Evolutionary conservation across 1,139 yeast genomes (phyloP).

Genomic region (Protomyces pachydermus): DNA sequence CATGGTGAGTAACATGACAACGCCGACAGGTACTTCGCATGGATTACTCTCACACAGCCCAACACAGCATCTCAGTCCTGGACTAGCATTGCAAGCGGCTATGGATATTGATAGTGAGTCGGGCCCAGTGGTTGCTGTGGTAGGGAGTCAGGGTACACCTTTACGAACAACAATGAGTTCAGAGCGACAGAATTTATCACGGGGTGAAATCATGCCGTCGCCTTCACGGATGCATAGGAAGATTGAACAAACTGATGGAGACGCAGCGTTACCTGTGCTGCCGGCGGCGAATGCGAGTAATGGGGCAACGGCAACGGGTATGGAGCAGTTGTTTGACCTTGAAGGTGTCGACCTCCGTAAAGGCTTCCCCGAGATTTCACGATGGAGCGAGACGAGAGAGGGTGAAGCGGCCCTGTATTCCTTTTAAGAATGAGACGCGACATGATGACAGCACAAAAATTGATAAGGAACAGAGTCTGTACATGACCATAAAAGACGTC

Average conservation of each 20-base stretch:
- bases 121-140: neutral
- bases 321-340: constrained; percentile 24
- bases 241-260: neutral
- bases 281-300: neutral
- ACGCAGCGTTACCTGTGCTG: neutral
- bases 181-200: neutral
- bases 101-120: neutral
- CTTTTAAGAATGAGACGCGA: neutral
- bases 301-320: constrained; percentile 6
- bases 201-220: neutral
- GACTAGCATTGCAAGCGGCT: neutral
- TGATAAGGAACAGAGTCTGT: neutral
- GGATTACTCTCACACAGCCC: constrained; percentile 1
- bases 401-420: neutral
- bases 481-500: neutral
- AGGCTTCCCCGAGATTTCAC: constrained; percentile 27
- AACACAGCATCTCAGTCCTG: neutral
- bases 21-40: constrained; percentile 12
- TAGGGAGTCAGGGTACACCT: neutral
- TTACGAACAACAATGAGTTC: neutral
- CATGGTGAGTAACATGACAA: constrained; percentile 34
- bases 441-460: neutral
- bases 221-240: neutral
- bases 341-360: constrained; percentile 28
- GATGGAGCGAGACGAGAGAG: constrained; percentile 25